Conservation (phyloP, 495 filamentous ascomycete species). For the Opeltia flavorubescens region DNA sequence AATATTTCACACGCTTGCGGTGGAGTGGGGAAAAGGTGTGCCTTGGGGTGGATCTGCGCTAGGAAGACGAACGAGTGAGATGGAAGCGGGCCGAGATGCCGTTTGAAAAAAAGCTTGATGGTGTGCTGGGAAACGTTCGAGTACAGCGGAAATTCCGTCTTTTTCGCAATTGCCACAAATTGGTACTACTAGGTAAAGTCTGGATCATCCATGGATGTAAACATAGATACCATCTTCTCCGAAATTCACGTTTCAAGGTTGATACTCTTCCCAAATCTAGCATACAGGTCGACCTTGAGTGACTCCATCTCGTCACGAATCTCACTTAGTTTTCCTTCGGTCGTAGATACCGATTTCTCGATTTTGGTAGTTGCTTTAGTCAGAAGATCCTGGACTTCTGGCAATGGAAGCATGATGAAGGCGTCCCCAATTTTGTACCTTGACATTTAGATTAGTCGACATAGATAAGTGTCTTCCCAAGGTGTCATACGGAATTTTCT, state of each 20-base stretch:
- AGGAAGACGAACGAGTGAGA: background rate
- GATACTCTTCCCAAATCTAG: constrained; percentile 85
- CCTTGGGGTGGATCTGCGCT: background rate
- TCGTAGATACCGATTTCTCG: constrained; percentile 54
- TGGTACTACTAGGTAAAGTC: no score
- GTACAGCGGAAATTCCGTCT: background rate
- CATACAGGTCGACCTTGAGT: constrained; percentile 84
- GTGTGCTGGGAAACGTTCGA: background rate
- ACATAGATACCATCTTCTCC: background rate
- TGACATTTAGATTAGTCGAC: constrained; percentile 6
- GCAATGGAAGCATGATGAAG: constrained; percentile 72
- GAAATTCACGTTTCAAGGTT: constrained; percentile 66
- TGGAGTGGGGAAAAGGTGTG: background rate
- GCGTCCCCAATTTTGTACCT: constrained; percentile 96
- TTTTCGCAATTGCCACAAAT: background rate
- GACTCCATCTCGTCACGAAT: constrained; percentile 74
- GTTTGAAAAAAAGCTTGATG: background rate
- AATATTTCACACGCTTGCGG: background rate
- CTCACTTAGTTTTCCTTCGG: constrained; percentile 61
- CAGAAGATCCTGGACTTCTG: constrained; percentile 76
- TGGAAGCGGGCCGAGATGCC: background rate
- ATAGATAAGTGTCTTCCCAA: background rate
- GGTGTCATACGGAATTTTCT: constrained; percentile 62
- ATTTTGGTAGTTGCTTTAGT: constrained; percentile 53
- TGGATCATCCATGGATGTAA: background rate